Base-by-base conservation (phyloP, 805 yeast species). In the Isabelozyma gotoi region DNA sequence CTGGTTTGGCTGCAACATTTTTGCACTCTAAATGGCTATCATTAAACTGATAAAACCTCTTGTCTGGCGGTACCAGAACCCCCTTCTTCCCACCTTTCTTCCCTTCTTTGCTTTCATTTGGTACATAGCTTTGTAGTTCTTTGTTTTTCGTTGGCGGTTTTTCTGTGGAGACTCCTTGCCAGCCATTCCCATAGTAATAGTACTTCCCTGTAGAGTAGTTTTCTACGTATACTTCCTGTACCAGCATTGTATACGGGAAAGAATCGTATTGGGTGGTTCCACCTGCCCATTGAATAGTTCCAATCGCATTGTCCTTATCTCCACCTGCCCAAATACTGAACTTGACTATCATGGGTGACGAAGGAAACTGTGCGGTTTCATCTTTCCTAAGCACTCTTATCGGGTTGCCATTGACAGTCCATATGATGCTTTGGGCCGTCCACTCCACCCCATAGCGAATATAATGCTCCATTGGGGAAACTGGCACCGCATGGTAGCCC, bases 301-400 rank as follows among this genome's bases (percentile, higher is more conserved):
- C 76, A 16, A 47, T 48, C 7, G 44, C 51, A 38, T 68, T 69
- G 6, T 38, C 40, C 8, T 50, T 52, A 40, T 69, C 75, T 0
- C 76, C 74, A 3, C 76, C 76, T 1, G 67, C 71, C 76, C 76
- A 71, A 18, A 69, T 46, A 46, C 73, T 65, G 18, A 68, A 44
- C 41, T 59, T 59, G 18, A 71, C 51, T 5, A 49, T 38, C 72
- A 67, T 67, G 33, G 76, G 76, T 11, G 69, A 57, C 3, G 44
- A 18, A 7, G 76, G 75, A 38, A 49, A 61, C 14, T 70, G 71
- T 31, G 66, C 63, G 1, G 44, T 43, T 31, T 53, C 49, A 12
- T 47, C 52, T 2, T 47, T 43, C 8, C 18, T 35, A 2, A 67
- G 45, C 3, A 19, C 51, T 16, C 76, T 48, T 7, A 67, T 63